phyloP scores from a whole-genome alignment of 257 asterid genomes.

The Ballota nigra region DNA sequence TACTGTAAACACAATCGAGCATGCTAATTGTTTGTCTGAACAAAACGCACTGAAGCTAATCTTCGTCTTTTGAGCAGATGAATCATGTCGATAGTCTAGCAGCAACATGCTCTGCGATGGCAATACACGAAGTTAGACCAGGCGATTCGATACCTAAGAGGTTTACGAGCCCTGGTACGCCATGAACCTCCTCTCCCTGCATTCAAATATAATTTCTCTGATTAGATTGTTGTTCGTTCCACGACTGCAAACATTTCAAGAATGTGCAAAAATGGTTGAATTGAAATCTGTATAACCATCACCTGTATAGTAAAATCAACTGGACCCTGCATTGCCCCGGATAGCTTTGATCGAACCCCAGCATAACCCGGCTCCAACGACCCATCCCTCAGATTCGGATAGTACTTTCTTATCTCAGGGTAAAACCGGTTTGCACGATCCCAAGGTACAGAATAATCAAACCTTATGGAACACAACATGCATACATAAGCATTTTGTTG shows the following conservation, averaged over 20 bases:
- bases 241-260: not conserved
- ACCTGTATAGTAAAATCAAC: slow-evolving; percentile 83
- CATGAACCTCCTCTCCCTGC: slow-evolving; percentile 73
- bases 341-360: slow-evolving; percentile 80
- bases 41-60: not conserved
- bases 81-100: slow-evolving; percentile 36
- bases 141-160: slow-evolving; percentile 91
- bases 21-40: too few relatives aligned
- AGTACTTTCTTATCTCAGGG: slow-evolving; percentile 72
- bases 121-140: slow-evolving; percentile 75
- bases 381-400: slow-evolving; percentile 59
- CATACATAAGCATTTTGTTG: not conserved
- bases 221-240: not conserved
- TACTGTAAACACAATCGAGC: too few relatives aligned
- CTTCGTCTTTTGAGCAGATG: too few relatives aligned
- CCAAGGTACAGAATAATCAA: slow-evolving; percentile 64
- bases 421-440: slow-evolving; percentile 62
- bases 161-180: slow-evolving; percentile 58
- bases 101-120: slow-evolving; percentile 77
- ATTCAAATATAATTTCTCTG: not conserved
- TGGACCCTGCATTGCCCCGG: slow-evolving; percentile 52
- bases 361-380: slow-evolving; percentile 81
- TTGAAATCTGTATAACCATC: not conserved
- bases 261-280: not conserved
- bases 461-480: slow-evolving; percentile 38